A percentile compares a stretch with the other conserved stretches of the same genome.
Evolutionary conservation across 164 flowering plant species (phyloP).

Genomic region (Vitis amurensis): DNA sequence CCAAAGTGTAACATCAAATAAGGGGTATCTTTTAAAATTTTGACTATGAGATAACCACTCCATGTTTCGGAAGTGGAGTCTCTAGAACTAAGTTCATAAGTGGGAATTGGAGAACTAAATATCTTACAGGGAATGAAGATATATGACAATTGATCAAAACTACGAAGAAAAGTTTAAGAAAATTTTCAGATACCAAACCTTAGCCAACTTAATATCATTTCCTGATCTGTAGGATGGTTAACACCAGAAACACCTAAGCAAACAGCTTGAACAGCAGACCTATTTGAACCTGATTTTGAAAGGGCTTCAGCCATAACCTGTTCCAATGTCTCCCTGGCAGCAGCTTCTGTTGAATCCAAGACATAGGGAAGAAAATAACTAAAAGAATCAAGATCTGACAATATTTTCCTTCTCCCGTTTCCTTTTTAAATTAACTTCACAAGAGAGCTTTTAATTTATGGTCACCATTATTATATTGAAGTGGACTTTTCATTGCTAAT

Average conservation of each 20-base stretch:
- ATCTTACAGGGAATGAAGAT: too few relatives aligned
- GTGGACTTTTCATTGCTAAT: neutral
- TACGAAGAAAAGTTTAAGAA: too few relatives aligned
- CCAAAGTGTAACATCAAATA: too few relatives aligned
- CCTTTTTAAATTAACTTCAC: neutral
- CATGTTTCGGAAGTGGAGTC: too few relatives aligned
- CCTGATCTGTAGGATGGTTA: conserved; percentile 35
- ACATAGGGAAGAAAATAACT: neutral
- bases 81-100: too few relatives aligned
- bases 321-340: conserved; percentile 59
- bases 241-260: conserved; percentile 73
- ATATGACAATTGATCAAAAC: too few relatives aligned
- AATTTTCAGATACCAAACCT: too few relatives aligned
- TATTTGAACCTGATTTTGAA: conserved; percentile 36
- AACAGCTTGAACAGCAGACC: conserved; percentile 58
- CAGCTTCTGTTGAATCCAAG: conserved; percentile 38
- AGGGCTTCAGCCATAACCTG: conserved; percentile 60
- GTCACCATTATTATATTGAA: neutral
- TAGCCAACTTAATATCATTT: too few relatives aligned
- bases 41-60: too few relatives aligned
- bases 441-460: neutral
- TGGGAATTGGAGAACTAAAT: too few relatives aligned
- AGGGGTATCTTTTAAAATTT: too few relatives aligned
- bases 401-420: neutral
- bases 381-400: neutral